phyloP scores from a whole-genome alignment of 108 stramenopile genomes.

The Epithemia pelagica region DNA sequence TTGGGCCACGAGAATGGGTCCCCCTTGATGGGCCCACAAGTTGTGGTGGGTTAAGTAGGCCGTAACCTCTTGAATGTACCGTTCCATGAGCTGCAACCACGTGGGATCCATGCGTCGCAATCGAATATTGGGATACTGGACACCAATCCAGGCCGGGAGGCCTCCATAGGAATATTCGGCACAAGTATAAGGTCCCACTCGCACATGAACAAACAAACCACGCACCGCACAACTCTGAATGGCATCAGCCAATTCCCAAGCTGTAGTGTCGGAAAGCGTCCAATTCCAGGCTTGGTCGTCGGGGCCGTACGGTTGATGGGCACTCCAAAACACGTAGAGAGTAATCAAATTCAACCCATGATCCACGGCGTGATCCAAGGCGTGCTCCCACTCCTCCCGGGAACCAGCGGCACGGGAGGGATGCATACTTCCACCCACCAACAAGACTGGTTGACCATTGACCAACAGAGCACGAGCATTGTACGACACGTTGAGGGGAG shows the following conservation, averaged over 20 bases:
- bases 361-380: constrained; percentile 39
- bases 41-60: constrained; percentile 31
- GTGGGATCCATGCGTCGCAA: constrained; percentile 40
- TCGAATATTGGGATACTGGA: constrained; percentile 29
- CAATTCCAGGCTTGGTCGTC: background rate
- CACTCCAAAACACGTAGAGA: constrained; percentile 44
- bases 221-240: constrained; percentile 31
- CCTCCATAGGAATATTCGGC: constrained; percentile 63
- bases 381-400: constrained; percentile 25
- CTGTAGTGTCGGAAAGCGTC: background rate
- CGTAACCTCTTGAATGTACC: constrained; percentile 20
- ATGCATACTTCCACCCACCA: constrained; percentile 47
- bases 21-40: constrained; percentile 46
- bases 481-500: constrained; percentile 31
- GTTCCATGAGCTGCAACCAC: constrained; percentile 46
- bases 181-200: constrained; percentile 50
- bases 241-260: constrained; percentile 40
- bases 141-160: constrained; percentile 47
- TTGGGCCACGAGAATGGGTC: constrained; percentile 52
- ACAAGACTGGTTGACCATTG: constrained; percentile 32
- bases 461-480: constrained; percentile 30
- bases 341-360: constrained; percentile 51
- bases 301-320: constrained; percentile 32
- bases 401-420: constrained; percentile 28
- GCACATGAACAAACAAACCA: constrained; percentile 56